Conservation (phyloP, 371 early-diverging fungal species). For the Lichtheimia hyalospora region DNA sequence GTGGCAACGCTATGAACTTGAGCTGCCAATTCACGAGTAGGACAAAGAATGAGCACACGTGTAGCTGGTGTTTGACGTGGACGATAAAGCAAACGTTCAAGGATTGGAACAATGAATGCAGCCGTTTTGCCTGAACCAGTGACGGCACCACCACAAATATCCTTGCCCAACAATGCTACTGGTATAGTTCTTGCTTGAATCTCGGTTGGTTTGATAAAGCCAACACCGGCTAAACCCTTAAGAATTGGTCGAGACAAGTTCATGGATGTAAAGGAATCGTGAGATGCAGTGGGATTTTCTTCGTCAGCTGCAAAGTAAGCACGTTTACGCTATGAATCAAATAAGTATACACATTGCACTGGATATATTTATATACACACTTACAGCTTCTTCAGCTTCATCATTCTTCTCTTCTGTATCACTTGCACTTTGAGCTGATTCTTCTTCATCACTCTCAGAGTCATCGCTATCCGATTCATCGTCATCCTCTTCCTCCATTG, state of each 20-base stretch:
- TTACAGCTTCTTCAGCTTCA: slow-evolving; percentile 37
- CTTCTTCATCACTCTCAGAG: slow-evolving; percentile 24
- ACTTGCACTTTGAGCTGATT: slow-evolving; percentile 25
- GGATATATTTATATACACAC: not conserved
- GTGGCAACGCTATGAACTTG: slow-evolving; percentile 93
- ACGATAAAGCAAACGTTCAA: slow-evolving; percentile 93
- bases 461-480: slow-evolving; percentile 17
- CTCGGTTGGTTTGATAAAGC: slow-evolving; percentile 93
- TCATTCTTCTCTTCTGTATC: slow-evolving; percentile 47
- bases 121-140: slow-evolving; percentile 99
- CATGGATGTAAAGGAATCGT: slow-evolving; percentile 83
- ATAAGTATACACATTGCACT: not conserved
- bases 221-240: slow-evolving; percentile 86
- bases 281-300: slow-evolving; percentile 47
- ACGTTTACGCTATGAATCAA: slow-evolving; percentile 55
- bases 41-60: slow-evolving; percentile 96
- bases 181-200: slow-evolving; percentile 98
- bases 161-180: slow-evolving; percentile 94
- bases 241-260: slow-evolving; percentile 95
- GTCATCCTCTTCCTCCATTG: slow-evolving; percentile 21
- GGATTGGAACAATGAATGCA: slow-evolving; percentile 96
- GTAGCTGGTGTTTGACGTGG: slow-evolving; percentile 79
- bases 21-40: slow-evolving; percentile 99
- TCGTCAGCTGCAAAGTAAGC: slow-evolving; percentile 75
- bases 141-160: slow-evolving; percentile 99